These are phyloP conservation scores for Cladosporium austrohemisphaericum DNA, from an alignment of 2,329 filamentous ascomycete species.

Conservation along the genomic window DNA sequence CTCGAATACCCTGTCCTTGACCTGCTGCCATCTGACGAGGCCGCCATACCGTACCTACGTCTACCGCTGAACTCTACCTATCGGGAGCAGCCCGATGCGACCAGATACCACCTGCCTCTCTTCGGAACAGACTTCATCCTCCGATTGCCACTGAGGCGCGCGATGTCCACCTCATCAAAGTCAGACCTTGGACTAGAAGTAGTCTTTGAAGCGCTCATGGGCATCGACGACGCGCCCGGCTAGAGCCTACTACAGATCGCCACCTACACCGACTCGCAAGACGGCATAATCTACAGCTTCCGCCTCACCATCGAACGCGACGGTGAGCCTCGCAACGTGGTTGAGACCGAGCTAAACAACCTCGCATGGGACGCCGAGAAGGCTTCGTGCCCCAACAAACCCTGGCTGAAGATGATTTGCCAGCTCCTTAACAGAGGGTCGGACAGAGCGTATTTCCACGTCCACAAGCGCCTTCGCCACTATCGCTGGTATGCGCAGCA, in stretches of 20 bases:
- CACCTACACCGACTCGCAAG: background rate
- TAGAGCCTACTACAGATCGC: background rate
- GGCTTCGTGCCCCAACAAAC: background rate
- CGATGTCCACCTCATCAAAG: background rate
- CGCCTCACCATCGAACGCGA: background rate
- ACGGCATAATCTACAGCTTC: background rate
- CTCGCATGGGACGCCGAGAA: background rate
- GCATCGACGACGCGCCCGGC: background rate
- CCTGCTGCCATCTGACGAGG: background rate
- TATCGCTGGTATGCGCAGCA: background rate
- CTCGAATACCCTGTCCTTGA: conserved; percentile 4
- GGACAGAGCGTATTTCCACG: conserved; percentile 6
- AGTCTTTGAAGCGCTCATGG: background rate
- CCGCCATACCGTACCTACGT: background rate
- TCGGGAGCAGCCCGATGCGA: background rate
- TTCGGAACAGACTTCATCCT: background rate
- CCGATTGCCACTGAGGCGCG: background rate
- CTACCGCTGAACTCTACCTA: background rate
- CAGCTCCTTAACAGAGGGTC: background rate
- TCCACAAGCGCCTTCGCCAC: background rate
- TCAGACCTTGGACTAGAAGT: too few relatives aligned
- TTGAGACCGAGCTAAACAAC: background rate
- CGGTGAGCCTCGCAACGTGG: background rate
- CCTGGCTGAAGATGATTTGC: background rate
- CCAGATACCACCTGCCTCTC: background rate